Conservation (phyloP, 176 grass and related monocot species). For the Tillandsia leiboldiana region DNA sequence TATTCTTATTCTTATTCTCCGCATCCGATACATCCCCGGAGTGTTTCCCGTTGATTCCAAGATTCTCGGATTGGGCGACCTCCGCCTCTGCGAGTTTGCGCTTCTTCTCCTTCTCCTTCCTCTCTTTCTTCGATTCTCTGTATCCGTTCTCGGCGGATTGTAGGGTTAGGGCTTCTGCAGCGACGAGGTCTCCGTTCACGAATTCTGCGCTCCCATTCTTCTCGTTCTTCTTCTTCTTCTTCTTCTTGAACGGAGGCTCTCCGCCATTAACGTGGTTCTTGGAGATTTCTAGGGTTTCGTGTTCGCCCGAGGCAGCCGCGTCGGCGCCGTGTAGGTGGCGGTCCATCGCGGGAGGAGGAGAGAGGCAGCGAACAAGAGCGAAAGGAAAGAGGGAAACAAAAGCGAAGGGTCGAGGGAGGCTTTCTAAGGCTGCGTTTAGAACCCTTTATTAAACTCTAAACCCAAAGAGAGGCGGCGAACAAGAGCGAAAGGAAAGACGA, state of each 20-base stretch:
- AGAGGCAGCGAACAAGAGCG: not conserved
- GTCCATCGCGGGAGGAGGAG: not conserved
- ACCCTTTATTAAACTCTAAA: too few relatives aligned
- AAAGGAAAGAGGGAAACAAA: not conserved
- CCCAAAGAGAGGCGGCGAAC: not conserved
- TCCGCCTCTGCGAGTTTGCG: constrained; percentile 28
- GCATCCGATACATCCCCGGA: not conserved
- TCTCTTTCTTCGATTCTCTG: constrained; percentile 21
- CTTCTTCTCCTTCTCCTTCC: constrained; percentile 50
- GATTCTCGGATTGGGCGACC: not conserved
- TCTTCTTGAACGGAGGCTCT: not conserved
- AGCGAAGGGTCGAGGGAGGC: not conserved
- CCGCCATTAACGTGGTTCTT: not conserved
- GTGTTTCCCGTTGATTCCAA: constrained; percentile 18
- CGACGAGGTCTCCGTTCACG: not conserved
- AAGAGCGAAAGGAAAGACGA: not conserved
- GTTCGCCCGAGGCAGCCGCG: not conserved
- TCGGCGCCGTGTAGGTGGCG: not conserved
- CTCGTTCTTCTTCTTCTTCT: constrained; percentile 15
- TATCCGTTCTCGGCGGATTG: not conserved
- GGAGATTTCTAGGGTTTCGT: not conserved
- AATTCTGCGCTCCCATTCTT: not conserved
- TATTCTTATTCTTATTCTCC: constrained; percentile 15
- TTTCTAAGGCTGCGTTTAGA: not conserved
- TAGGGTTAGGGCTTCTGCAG: not conserved